Conservation (phyloP, 257 asterid species). For the Fraxinus excelsior region DNA sequence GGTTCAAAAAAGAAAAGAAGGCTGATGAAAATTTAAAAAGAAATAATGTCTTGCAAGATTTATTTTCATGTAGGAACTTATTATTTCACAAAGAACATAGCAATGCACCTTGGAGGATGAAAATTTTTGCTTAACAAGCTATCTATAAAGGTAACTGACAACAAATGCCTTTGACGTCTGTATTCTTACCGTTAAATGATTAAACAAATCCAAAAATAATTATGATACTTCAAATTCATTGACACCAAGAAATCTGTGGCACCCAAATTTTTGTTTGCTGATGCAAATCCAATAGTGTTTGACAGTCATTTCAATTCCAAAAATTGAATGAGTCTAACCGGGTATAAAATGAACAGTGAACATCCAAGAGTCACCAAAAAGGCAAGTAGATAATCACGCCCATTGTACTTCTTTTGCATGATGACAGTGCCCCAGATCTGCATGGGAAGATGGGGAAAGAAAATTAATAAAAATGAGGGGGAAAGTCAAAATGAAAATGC, state of each 20-base stretch:
- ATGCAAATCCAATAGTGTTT: background rate
- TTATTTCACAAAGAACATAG: background rate
- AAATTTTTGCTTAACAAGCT: background rate
- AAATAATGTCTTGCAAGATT: constrained; percentile 22
- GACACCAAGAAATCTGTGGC: background rate
- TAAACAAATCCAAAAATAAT: background rate
- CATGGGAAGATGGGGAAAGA: constrained; percentile 32
- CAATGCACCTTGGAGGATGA: background rate
- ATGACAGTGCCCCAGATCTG: constrained; percentile 97
- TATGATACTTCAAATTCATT: background rate
- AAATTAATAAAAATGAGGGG: constrained; percentile 11
- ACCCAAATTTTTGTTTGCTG: background rate
- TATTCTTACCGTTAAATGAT: background rate
- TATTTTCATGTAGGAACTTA: constrained; percentile 13
- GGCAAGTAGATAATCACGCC: constrained; percentile 77
- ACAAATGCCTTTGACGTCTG: background rate
- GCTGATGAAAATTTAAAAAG: background rate
- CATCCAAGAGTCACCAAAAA: constrained; percentile 85
- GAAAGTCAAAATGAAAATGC: too few species aligned
- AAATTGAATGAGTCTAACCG: constrained; percentile 39
- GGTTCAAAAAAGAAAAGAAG: too few species aligned
- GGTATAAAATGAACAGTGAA: constrained; percentile 85
- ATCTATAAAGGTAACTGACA: background rate
- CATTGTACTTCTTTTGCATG: constrained; percentile 93
- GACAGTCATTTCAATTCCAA: constrained; percentile 9